Evolutionary conservation across 2,329 filamentous ascomycete genomes (phyloP), one percentile per base, ranked within the genome.

Genomic region (Neoscytalidium dimidiatum): DNA sequence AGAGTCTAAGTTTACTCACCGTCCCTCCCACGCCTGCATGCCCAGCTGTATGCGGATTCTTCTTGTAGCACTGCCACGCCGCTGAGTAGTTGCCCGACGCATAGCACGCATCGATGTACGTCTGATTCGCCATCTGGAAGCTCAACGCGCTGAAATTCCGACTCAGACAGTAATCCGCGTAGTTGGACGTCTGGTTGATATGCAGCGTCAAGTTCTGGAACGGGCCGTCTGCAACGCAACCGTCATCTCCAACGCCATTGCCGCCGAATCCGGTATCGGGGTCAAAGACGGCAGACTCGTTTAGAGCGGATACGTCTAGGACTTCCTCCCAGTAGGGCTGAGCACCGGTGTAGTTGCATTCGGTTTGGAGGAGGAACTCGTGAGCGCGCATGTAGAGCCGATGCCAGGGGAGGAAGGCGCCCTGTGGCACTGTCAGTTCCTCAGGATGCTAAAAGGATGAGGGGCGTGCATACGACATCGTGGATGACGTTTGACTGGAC

Each of bases 301-400:
- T 52, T 14, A 58, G 49, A 3, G 41, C 26, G 13, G 26, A 5
- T 0, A 52, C 58, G 17, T 66, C 66, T n/a, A 38, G 57, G 14
- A 31, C 13, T 51, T 64, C 58, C 3, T 66, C 64, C 66, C 66
- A 67, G 57, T 66, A 67, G n/a, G 81, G 80, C 62, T 81, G 77
- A 4, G 74, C 72, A 14, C 81, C 81, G 1, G 68, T 75, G 68
- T 82, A 83, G 19, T 78, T 78, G 64, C 82, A 83, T 61, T 81
- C 79, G n/a, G 77, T 72, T 2, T 79, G 69, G 4, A 83, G 73
- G 28, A 78, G 78, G 65, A 78, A 70, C 66, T 83, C 81, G 64
- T 79, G 82, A 17, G 78, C 70, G 62, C 72, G 76, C 48, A 78
- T 71, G 67, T 77, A 81, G 66, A 79, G 78, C 44, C 81, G 76